Evolutionary conservation across 768 basidiomycete species (phyloP).

Genomic region (Nidula microcarpa): DNA sequence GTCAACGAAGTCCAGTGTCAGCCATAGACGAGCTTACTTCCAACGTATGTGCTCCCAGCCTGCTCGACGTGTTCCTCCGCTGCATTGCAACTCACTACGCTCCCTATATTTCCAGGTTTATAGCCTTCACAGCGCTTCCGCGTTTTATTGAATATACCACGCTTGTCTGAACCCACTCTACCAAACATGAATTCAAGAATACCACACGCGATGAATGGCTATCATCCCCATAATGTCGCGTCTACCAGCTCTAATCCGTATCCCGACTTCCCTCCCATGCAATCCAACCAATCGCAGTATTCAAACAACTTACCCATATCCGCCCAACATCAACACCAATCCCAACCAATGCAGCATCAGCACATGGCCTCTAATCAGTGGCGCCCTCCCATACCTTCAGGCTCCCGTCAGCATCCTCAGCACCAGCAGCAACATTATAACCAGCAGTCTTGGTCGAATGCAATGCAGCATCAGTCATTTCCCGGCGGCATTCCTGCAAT

Average conservation of each 20-base stretch:
- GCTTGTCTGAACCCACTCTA: no score
- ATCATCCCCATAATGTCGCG: constrained; percentile 21
- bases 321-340: constrained; percentile 19
- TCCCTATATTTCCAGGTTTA: no score
- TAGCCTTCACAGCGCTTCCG: no score
- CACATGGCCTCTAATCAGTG: constrained; percentile 22
- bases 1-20: no score
- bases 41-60: no score
- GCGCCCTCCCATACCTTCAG: constrained; percentile 15
- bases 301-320: constrained; percentile 8
- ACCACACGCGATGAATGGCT: constrained; percentile 23
- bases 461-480: constrained; percentile 26
- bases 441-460: constrained; percentile 27
- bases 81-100: no score
- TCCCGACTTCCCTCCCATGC: constrained; percentile 21
- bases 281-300: constrained; percentile 11
- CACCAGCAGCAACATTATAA: constrained; percentile 26
- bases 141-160: no score
- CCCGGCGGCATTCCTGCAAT: constrained; percentile 23
- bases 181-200: constrained; percentile 16
- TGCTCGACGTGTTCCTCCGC: no score
- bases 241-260: constrained; percentile 31
- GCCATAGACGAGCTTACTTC: no score
- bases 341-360: constrained; percentile 15
- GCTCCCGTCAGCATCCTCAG: constrained; percentile 12